phyloP scores from a whole-genome alignment of 495 filamentous ascomycete species.

The Lasiosphaeria ovina region DNA sequence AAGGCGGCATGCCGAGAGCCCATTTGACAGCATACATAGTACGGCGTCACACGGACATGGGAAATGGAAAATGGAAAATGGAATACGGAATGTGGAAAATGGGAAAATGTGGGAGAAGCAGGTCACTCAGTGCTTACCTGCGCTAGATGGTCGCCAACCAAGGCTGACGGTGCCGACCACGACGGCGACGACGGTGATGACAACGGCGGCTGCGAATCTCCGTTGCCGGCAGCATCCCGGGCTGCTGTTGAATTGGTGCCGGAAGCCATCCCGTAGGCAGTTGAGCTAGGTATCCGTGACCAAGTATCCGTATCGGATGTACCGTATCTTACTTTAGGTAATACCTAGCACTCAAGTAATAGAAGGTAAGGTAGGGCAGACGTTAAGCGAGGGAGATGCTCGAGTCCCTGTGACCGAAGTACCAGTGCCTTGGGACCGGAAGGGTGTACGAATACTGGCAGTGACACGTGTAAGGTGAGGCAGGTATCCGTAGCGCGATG shows the following conservation, averaged over 20 bases:
- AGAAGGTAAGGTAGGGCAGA: too few species aligned
- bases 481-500: too few species aligned
- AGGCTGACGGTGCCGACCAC: slow-evolving; percentile 10
- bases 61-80: too few species aligned
- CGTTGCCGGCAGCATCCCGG: background rate
- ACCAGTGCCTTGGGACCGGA: too few species aligned
- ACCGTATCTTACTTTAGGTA: too few species aligned
- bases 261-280: background rate
- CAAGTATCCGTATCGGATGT: background rate
- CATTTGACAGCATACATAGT: background rate
- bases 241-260: background rate
- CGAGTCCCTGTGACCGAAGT: too few species aligned
- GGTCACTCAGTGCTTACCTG: slow-evolving; percentile 19
- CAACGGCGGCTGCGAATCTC: slow-evolving; percentile 1
- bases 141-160: slow-evolving; percentile 20
- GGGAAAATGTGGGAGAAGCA: too few species aligned
- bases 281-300: background rate
- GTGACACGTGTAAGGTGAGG: too few species aligned
- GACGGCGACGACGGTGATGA: slow-evolving; percentile 11
- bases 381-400: too few species aligned
- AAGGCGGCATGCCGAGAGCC: slow-evolving; percentile 2
- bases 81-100: too few species aligned
- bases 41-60: background rate
- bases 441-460: too few species aligned
- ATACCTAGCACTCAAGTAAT: too few species aligned